Evolutionary conservation across 2,329 filamentous ascomycete species (phyloP).

Genomic region (Calonectria naviculata): DNA sequence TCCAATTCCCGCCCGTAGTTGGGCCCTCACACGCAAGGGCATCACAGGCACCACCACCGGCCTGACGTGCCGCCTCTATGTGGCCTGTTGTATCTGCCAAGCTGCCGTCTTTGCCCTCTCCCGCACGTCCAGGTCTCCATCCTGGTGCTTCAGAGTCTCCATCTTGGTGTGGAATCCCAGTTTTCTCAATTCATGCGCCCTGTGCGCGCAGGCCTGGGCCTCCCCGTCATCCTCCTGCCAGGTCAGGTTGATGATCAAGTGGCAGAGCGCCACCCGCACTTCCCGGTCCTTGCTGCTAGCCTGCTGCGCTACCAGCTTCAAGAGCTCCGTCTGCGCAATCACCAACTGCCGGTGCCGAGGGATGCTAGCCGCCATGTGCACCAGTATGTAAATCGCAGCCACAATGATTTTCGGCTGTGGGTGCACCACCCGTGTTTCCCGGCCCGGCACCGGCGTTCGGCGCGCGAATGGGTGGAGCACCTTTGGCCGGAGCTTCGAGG

Average conservation of each 20-base stretch:
- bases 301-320: slow-evolving; percentile 78
- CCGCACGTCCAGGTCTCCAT: slow-evolving; percentile 83
- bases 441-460: slow-evolving; percentile 45
- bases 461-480: slow-evolving; percentile 64
- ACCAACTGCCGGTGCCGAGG: slow-evolving; percentile 82
- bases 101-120: slow-evolving; percentile 86
- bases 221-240: slow-evolving; percentile 83
- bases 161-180: slow-evolving; percentile 78
- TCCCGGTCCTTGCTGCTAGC: slow-evolving; percentile 78
- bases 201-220: slow-evolving; percentile 69
- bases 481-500: slow-evolving; percentile 78
- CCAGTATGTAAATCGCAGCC: slow-evolving; percentile 83
- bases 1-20: background rate
- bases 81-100: slow-evolving; percentile 72
- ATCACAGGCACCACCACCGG: background rate
- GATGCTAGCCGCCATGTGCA: slow-evolving; percentile 87
- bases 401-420: slow-evolving; percentile 78
- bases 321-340: slow-evolving; percentile 79
- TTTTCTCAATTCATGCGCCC: slow-evolving; percentile 75
- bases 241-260: slow-evolving; percentile 87
- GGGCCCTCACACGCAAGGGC: no score
- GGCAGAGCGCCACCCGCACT: slow-evolving; percentile 83
- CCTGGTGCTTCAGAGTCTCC: slow-evolving; percentile 69
- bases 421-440: slow-evolving; percentile 63
- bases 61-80: slow-evolving; percentile 29